Conservation (phyloP, 192 early-diverging fungal genomes). For the Phlyctochytrium planicorne region DNA sequence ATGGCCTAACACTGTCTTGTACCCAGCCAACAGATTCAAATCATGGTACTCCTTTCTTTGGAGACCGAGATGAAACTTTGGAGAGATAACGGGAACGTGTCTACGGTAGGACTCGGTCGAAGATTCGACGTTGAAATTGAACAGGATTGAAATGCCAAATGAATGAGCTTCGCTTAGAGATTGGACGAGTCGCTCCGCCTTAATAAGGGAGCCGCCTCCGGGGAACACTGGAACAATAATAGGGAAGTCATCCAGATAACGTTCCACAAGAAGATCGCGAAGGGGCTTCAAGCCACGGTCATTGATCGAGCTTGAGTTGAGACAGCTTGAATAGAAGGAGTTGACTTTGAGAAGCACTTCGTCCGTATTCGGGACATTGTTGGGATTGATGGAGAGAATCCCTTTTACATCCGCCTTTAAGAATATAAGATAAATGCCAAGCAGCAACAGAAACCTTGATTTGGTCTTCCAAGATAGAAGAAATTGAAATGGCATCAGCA, state of each 20-base stretch:
- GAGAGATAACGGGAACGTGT: slow-evolving; percentile 9
- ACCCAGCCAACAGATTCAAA: background rate
- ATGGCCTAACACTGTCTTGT: slow-evolving; percentile 1
- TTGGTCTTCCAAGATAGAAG: background rate
- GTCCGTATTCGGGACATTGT: no score
- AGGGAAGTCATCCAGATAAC: slow-evolving; percentile 1
- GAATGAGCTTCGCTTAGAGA: slow-evolving; percentile 4
- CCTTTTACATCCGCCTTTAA: no score
- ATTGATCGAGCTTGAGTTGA: background rate
- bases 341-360: slow-evolving; percentile 7
- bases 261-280: background rate
- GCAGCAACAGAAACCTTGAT: background rate
- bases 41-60: slow-evolving; percentile 5
- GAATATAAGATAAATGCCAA: no score
- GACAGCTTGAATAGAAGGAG: slow-evolving; percentile 8
- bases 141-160: slow-evolving; percentile 5
- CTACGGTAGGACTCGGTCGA: background rate
- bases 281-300: background rate
- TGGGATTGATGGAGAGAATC: no score
- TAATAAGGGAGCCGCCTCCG: slow-evolving; percentile 6
- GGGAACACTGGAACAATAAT: slow-evolving; percentile 15
- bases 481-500: background rate
- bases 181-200: background rate
- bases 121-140: slow-evolving; percentile 5
- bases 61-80: slow-evolving; percentile 14